Percentiles rank a stretch among this genome's conserved stretches.
phyloP scores from a whole-genome alignment of 306 rosid species.

The Hylodesmum podocarpum region DNA sequence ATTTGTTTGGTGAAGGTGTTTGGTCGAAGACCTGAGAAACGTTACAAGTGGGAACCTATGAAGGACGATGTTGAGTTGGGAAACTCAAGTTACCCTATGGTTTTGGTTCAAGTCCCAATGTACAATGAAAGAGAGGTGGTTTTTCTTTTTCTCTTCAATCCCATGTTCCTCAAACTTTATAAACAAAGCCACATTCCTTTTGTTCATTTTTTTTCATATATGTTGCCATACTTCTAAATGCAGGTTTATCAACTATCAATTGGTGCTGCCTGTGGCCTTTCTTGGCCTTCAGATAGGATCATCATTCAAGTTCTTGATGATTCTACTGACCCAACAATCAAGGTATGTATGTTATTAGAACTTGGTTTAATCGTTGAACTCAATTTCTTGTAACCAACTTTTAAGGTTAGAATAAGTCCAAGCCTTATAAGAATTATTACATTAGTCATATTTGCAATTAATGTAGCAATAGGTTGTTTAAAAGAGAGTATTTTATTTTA shows the following conservation, averaged over 20 bases:
- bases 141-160: not conserved
- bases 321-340: slow-evolving; percentile 74
- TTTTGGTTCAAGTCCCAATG: slow-evolving; percentile 89
- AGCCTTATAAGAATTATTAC: too few species aligned
- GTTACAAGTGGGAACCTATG: slow-evolving; percentile 77
- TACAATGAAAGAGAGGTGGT: slow-evolving; percentile 88
- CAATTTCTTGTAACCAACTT: too few species aligned
- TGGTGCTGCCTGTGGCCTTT: slow-evolving; percentile 84
- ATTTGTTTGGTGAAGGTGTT: slow-evolving; percentile 55
- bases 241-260: slow-evolving; percentile 89
- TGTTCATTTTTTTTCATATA: not conserved
- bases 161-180: not conserved
- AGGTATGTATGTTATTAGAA: slow-evolving; percentile 42
- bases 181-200: not conserved
- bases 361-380: too few species aligned
- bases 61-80: slow-evolving; percentile 80
- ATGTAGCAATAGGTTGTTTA: too few species aligned
- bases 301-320: slow-evolving; percentile 86
- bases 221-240: not conserved
- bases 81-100: slow-evolving; percentile 68
- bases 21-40: slow-evolving; percentile 67
- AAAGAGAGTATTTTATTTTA: too few species aligned
- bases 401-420: too few species aligned
- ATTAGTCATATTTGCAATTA: too few species aligned
- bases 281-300: slow-evolving; percentile 90